Evolutionary conservation across 768 basidiomycete genomes (phyloP), one percentile per base, ranked within the genome.

Genomic region (Megacollybia marginata): DNA sequence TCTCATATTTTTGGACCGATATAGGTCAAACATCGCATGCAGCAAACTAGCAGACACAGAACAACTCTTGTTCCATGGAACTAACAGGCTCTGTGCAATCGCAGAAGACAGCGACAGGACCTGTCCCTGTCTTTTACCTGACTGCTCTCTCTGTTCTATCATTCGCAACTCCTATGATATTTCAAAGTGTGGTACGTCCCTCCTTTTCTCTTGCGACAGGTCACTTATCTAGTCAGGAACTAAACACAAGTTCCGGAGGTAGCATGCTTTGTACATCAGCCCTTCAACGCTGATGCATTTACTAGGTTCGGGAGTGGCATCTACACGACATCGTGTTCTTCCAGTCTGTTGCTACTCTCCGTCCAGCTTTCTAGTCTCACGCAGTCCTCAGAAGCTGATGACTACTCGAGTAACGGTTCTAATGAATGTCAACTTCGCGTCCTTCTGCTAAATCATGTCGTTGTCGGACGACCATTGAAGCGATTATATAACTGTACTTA

Each of bases 41-140:
- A n/a, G 33, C 36, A 42, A 51, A 36, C 51, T 47, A 28, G 40
- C 44, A 51, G 72, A 70, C 35, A 78, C 78, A 53, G 83, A 85
- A 60, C 74, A 73, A 53, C 63, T 83, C 1, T 70, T 83, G 23
- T 85, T 84, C 57, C 83, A 85, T 61, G 83, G 83, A n/a, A 85
- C 82, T 12, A 77, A 72, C 47, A 72, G 82, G 46, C 66, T 63
- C 9, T 85, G 83, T 55, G 59, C 71, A 4, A 54, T 85, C 8
- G 83, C 71, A n/a, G 83, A 85, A 46, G 73, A 72, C 18, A 60
- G 58, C 9, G 65, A 61, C 42, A 69, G 74, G 34, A 63, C 72
- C 19, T 63, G 71, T n/a, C 67, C 77, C 12, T 85, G 83, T 53
- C 54, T 58, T 44, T 63, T 76, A 9, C 57, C 73, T 11, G 69